These are phyloP conservation scores for Globisporangium ultimum DNA, from an alignment of 352 stramenopile genomes.

Conservation along the genomic window DNA sequence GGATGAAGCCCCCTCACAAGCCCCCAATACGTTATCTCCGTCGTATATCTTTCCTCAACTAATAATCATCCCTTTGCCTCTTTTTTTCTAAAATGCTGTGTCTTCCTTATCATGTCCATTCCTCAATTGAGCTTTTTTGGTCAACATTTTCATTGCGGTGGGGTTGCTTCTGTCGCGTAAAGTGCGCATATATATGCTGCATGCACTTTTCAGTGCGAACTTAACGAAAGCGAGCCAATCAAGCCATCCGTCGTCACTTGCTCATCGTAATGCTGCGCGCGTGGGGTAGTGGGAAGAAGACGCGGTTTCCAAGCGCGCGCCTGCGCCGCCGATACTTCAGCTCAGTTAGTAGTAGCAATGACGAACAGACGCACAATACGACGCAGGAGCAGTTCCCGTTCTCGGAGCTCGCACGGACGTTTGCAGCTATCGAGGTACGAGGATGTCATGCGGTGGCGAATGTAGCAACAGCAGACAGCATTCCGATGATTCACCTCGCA, in stretches of 20 bases:
- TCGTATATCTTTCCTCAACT: too few species aligned
- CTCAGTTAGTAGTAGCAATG: neutral
- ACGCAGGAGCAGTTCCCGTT: conserved; percentile 17
- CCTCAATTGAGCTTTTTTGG: too few species aligned
- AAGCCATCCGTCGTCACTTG: neutral
- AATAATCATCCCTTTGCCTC: neutral
- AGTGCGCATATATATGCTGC: neutral
- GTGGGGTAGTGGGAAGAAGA: neutral
- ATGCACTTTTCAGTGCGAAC: neutral
- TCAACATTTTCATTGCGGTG: neutral
- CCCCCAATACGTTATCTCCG: too few species aligned
- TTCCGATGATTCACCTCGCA: too few species aligned
- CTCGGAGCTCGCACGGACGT: conserved; percentile 38
- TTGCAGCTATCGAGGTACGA: conserved; percentile 48
- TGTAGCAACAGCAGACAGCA: too few species aligned
- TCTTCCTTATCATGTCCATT: neutral
- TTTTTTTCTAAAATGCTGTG: neutral
- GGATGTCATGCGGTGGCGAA: too few species aligned
- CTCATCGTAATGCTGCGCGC: neutral
- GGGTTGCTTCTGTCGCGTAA: neutral
- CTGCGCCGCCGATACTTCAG: neutral
- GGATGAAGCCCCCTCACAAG: neutral
- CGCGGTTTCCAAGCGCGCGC: neutral
- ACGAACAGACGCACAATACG: neutral
- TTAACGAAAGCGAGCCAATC: neutral